These are phyloP conservation scores for Beauveria pseudobassiana DNA, from an alignment of 2,329 filamentous ascomycete genomes.

Conservation along the genomic window DNA sequence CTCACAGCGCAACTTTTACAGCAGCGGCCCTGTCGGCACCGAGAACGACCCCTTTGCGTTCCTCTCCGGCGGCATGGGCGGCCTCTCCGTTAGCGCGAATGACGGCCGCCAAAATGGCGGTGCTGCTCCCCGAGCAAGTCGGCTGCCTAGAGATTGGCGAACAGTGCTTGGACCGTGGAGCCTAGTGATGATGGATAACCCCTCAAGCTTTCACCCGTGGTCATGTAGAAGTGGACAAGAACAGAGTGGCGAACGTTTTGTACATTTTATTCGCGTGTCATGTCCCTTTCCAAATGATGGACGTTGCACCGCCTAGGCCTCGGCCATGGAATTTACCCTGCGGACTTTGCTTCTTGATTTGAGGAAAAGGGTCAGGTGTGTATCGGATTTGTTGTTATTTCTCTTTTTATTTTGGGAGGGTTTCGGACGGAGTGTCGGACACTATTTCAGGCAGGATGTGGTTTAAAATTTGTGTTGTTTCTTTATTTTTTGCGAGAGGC, in stretches of 20 bases:
- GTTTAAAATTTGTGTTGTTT: conserved; percentile 15
- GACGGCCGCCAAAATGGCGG: conserved; percentile 58
- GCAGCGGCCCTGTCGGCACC: conserved; percentile 51
- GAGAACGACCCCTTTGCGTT: conserved; percentile 76
- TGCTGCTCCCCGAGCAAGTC: conserved; percentile 52
- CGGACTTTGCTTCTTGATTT: conserved; percentile 34
- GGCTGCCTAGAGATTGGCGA: conserved; percentile 38
- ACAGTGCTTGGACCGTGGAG: neutral
- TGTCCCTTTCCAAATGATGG: conserved; percentile 32
- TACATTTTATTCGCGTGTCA: conserved; percentile 4
- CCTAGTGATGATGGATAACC: neutral
- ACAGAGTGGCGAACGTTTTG: neutral
- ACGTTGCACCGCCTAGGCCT: conserved; percentile 20
- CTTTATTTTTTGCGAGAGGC: conserved; percentile 18
- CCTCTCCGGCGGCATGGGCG: conserved; percentile 64
- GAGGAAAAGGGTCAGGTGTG: conserved; percentile 28
- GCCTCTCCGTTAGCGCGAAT: conserved; percentile 61
- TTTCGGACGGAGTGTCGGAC: conserved; percentile 32
- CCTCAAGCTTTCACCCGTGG: neutral
- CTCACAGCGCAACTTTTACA: conserved; percentile 51
- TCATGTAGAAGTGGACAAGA: conserved; percentile 2
- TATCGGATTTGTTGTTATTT: conserved; percentile 22
- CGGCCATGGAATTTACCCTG: conserved; percentile 22
- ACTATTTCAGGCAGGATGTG: conserved; percentile 28
- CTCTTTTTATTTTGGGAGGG: conserved; percentile 22